Base-by-base conservation (phyloP, 371 early-diverging fungal species). In the Haplosporangium sp. region DNA sequence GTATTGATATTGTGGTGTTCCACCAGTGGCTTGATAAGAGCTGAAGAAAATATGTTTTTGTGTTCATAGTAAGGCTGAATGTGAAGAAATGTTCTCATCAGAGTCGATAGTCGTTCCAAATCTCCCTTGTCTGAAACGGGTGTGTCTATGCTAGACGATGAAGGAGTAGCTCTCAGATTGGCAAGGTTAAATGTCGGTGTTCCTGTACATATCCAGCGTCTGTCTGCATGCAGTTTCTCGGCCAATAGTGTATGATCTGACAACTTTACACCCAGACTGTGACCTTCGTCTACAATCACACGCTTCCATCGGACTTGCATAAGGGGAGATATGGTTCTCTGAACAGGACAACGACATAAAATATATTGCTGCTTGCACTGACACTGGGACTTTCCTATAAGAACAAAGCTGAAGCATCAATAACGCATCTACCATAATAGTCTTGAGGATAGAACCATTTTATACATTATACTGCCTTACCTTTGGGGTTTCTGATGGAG, bases 181-280 rank as follows among this genome's bases (percentile, higher is more conserved):
- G 87, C 87, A 35, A 91, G 77, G 65, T 90, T 89, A 44, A 85
- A 86, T 0, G 92, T 92, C 6, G 91, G 90, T 13, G 90, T 91
- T 44, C 93, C 92, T 0, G 93, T 93, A 79, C 93, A 92, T 2
- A 92, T 85, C 95, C 95, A 95, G 34, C 88, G 85, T n/a, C 89
- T 85, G 50, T 92, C 90, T 19, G 86, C 87, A 65, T 88, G 85
- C 37, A 94, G 78, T 20, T 88, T 83, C 5, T 88, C 74, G 0
- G 92, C 87, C 34, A 92, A 72, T 9, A 90, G 79, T 0, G 87
- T 76, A 44, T 85, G 82, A 27, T 75, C 77, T 1, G 86, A 83
- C 37, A 84, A 83, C 38, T 81, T 77, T 19, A 69, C 63, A 34
- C 82, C 84, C 88, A 92, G 84, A 45, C 85, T 76, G 50, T 92